Evolutionary conservation across 352 stramenopile genomes (phyloP).

Genomic region (Sclerospora graminicola): DNA sequence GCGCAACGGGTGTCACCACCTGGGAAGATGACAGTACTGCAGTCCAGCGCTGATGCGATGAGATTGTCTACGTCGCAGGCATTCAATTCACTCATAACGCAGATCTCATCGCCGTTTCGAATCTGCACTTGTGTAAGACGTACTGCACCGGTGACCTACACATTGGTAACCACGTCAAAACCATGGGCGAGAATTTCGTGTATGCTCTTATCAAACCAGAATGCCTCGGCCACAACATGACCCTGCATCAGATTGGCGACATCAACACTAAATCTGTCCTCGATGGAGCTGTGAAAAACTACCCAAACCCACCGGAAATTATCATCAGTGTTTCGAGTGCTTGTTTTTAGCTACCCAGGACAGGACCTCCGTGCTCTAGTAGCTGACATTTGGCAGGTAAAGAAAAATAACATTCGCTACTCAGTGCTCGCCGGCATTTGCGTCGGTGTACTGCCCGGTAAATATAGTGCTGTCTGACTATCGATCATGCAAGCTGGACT

Average conservation of each 20-base stretch:
- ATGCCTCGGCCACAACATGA: constrained; percentile 39
- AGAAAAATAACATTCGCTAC: constrained; percentile 43
- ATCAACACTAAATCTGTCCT: constrained; percentile 54
- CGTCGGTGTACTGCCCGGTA: too few species aligned
- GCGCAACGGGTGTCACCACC: too few species aligned
- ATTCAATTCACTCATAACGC: constrained; percentile 38
- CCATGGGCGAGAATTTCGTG: constrained; percentile 1
- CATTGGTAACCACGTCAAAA: too few species aligned
- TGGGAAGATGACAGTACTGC: constrained; percentile 46
- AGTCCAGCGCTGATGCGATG: constrained; percentile 31
- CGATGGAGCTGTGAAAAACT: too few species aligned
- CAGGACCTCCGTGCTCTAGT: constrained; percentile 36
- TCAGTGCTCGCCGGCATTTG: too few species aligned
- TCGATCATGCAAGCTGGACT: constrained; percentile 26
- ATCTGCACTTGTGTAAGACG: constrained; percentile 15
- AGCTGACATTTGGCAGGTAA: constrained; percentile 44
- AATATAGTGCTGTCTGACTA: constrained; percentile 33
- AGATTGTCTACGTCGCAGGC: constrained; percentile 41
- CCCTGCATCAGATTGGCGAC: too few species aligned
- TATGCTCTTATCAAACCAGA: constrained; percentile 37
- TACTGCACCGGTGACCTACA: too few species aligned
- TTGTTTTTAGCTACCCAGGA: constrained; percentile 34
- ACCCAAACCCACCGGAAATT: constrained; percentile 40
- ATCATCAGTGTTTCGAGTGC: constrained; percentile 48
- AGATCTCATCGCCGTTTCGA: constrained; percentile 41